A percentile compares a stretch with the other conserved stretches of the same genome.
Evolutionary conservation across 1,284 basidiomycete species (phyloP).

Genomic region (Leccinum pachyderme): DNA sequence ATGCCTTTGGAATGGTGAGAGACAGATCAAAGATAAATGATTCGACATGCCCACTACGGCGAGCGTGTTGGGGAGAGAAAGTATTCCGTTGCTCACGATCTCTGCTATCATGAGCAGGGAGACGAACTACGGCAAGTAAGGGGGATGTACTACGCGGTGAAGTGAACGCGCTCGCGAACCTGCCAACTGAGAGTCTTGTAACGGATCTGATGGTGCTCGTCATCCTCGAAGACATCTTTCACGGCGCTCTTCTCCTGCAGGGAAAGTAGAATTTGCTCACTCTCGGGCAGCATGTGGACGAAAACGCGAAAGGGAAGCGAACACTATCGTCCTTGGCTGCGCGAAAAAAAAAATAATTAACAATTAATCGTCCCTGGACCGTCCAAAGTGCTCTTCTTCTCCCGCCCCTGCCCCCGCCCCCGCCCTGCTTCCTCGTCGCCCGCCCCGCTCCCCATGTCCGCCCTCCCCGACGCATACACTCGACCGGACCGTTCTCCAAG

Average conservation of each 20-base stretch:
- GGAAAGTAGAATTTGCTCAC: background rate
- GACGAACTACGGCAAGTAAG: slow-evolving; percentile 1
- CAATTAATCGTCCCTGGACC: background rate
- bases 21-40: background rate
- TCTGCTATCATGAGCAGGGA: slow-evolving; percentile 1
- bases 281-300: background rate
- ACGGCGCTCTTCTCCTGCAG: background rate
- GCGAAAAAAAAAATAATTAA: background rate
- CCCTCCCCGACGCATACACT: background rate
- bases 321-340: background rate
- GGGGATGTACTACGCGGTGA: background rate
- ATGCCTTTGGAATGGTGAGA: slow-evolving; percentile 4
- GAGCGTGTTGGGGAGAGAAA: background rate
- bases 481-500: slow-evolving; percentile 33
- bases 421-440: background rate
- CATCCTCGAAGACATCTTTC: slow-evolving; percentile 35
- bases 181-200: slow-evolving; percentile 53
- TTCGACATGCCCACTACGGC: slow-evolving; percentile 2
- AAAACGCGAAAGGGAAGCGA: background rate
- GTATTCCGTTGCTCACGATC: slow-evolving; percentile 2
- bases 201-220: slow-evolving; percentile 38
- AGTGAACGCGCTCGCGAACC: slow-evolving; percentile 30
- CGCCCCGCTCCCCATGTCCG: background rate
- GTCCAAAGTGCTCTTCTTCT: background rate
- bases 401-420: background rate